phyloP scores from a whole-genome alignment of 129 eudicot genomes.

The Heracleum sosnowskyi region DNA sequence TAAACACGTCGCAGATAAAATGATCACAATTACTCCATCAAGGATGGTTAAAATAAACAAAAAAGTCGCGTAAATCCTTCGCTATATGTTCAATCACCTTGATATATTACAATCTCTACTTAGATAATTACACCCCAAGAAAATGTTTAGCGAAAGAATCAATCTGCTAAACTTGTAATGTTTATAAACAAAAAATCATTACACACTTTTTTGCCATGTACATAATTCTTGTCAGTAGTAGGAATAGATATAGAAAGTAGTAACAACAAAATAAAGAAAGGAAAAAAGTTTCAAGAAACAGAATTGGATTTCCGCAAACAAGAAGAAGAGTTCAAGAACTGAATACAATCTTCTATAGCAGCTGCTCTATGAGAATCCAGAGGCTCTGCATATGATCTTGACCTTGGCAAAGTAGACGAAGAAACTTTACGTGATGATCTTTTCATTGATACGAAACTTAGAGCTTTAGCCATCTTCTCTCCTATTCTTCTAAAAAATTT shows the following conservation, averaged over 20 bases:
- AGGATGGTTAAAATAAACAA: neutral
- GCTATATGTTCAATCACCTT: neutral
- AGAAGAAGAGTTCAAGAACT: conserved; percentile 10
- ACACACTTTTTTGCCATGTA: neutral
- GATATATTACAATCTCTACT: neutral
- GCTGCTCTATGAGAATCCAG: conserved; percentile 16
- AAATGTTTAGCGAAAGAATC: neutral
- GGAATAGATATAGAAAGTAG: neutral
- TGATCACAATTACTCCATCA: neutral
- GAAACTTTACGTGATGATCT: conserved; percentile 15
- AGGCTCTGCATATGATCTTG: conserved; percentile 16
- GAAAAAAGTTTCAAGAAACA: neutral
- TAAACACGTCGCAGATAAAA: neutral
- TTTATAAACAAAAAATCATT: neutral
- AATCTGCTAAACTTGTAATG: neutral
- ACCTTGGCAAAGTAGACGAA: conserved; percentile 18
- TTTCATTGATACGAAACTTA: conserved; percentile 6
- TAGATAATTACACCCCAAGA: neutral
- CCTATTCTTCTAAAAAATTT: conserved; percentile 14
- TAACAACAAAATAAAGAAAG: neutral
- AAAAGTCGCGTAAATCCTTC: neutral
- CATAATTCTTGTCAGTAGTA: neutral
- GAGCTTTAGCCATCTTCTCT: conserved; percentile 25
- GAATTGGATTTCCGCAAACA: conserved; percentile 12
- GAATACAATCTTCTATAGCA: conserved; percentile 9